phyloP scores from a whole-genome alignment of 106 monocot genomes.

The Platanthera zijinensis region DNA sequence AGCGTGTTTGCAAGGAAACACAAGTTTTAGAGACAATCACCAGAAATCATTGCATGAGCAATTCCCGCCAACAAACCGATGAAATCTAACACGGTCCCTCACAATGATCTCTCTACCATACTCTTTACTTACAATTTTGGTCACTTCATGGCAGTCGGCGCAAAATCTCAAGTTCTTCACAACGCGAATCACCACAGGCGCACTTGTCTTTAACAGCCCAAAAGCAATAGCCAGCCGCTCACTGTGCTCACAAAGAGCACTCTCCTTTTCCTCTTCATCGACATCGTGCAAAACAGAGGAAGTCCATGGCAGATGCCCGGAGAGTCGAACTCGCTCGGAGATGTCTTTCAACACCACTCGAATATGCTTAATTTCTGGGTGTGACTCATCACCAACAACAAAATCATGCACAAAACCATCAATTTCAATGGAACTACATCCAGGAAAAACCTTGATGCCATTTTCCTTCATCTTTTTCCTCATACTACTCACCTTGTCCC shows the following conservation, averaged over 20 bases:
- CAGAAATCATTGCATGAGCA: conserved; percentile 87
- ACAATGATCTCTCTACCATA: conserved; percentile 80
- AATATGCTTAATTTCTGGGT: conserved; percentile 72
- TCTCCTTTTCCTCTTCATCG: conserved; percentile 82
- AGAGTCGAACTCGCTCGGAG: conserved; percentile 28
- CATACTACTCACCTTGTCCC: conserved; percentile 73
- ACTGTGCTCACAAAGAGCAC: conserved; percentile 84
- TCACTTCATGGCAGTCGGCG: conserved; percentile 79
- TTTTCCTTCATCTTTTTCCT: conserved; percentile 80
- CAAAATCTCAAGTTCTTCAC: conserved; percentile 86
- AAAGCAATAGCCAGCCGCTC: conserved; percentile 91
- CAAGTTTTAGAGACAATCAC: conserved; percentile 28
- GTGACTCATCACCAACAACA: conserved; percentile 60
- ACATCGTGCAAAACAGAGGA: conserved; percentile 70
- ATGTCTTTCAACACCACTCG: conserved; percentile 47
- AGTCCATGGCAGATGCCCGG: conserved; percentile 68
- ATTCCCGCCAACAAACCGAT: conserved; percentile 51
- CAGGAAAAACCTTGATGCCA: conserved; percentile 49
- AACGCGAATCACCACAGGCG: conserved; percentile 55
- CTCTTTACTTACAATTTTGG: conserved; percentile 64
- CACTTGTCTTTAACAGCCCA: conserved; percentile 60
- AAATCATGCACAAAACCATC: conserved; percentile 73
- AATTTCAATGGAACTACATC: conserved; percentile 78
- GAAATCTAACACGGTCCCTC: conserved; percentile 77
- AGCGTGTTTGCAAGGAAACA: neutral